phyloP scores from a whole-genome alignment of 116 monocot species.

The Iris pallida region DNA sequence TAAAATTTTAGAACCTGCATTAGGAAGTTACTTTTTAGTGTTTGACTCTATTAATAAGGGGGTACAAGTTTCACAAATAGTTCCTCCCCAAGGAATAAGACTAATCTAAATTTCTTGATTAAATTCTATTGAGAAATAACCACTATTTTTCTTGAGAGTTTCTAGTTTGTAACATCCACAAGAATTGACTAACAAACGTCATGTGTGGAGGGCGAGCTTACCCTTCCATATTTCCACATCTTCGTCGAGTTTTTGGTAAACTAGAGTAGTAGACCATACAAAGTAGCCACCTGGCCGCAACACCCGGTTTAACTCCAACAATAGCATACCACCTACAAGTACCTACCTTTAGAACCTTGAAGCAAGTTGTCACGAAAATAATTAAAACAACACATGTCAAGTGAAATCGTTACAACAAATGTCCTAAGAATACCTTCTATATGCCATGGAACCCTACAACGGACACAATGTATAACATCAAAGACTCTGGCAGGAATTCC shows the following conservation, averaged over 20 bases:
- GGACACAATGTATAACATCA: constrained; percentile 95
- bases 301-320: constrained; percentile 72
- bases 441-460: constrained; percentile 95
- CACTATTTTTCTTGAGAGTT: no score
- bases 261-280: constrained; percentile 87
- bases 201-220: constrained; percentile 10
- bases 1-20: no score
- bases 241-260: constrained; percentile 52
- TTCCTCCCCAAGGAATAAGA: not conserved
- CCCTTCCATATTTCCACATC: constrained; percentile 75
- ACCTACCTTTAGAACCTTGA: not conserved
- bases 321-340: constrained; percentile 67
- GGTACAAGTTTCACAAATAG: not conserved
- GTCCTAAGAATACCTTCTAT: constrained; percentile 59
- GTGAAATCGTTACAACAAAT: not conserved
- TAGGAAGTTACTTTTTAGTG: no score
- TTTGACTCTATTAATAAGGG: not conserved
- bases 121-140: no score
- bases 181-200: not conserved
- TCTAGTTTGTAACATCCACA: not conserved
- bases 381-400: no score
- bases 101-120: not conserved
- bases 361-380: no score
- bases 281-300: constrained; percentile 83
- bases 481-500: constrained; percentile 84